Conservation (phyloP, 208 protist genomes). For the Angomonas deanei region DNA sequence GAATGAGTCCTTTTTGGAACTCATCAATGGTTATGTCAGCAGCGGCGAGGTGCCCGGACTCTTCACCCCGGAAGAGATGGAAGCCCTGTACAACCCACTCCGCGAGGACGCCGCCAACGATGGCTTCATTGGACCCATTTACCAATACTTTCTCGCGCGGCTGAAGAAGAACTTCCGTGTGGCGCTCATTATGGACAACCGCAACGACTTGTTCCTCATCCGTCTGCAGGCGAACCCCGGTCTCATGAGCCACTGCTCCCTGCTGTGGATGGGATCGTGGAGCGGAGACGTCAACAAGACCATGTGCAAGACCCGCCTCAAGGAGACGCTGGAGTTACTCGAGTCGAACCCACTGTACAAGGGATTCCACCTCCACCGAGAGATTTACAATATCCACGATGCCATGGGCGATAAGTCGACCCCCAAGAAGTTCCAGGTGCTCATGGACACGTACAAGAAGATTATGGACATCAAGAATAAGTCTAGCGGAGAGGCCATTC, state of each 20-base stretch:
- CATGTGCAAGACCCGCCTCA: conserved; percentile 80
- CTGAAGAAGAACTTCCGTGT: conserved; percentile 92
- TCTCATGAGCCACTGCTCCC: conserved; percentile 89
- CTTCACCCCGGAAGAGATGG: conserved; percentile 95
- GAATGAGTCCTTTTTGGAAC: conserved; percentile 95
- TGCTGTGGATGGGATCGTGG: conserved; percentile 95
- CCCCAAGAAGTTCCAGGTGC: conserved; percentile 77
- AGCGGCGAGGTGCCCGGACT: conserved; percentile 93
- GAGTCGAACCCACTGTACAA: conserved; percentile 60
- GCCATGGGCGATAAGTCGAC: conserved; percentile 48
- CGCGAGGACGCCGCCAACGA: conserved; percentile 84
- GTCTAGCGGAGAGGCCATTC: conserved; percentile 61
- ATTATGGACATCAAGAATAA: conserved; percentile 76
- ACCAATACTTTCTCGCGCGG: conserved; percentile 81
- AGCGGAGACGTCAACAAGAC: conserved; percentile 68
- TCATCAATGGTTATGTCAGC: conserved; percentile 92
- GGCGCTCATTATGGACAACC: conserved; percentile 91
- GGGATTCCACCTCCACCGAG: conserved; percentile 74
- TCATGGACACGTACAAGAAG: conserved; percentile 81
- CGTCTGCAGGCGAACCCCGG: conserved; percentile 94
- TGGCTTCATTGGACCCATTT: conserved; percentile 78
- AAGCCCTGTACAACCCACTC: conserved; percentile 88
- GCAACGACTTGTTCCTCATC: conserved; percentile 80
- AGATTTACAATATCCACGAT: conserved; percentile 86
- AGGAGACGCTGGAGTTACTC: conserved; percentile 60